A percentile compares a stretch with the other conserved stretches of the same genome.
Conservation (phyloP, 306 rosid genomes). For the Vachellia pachyceras region DNA sequence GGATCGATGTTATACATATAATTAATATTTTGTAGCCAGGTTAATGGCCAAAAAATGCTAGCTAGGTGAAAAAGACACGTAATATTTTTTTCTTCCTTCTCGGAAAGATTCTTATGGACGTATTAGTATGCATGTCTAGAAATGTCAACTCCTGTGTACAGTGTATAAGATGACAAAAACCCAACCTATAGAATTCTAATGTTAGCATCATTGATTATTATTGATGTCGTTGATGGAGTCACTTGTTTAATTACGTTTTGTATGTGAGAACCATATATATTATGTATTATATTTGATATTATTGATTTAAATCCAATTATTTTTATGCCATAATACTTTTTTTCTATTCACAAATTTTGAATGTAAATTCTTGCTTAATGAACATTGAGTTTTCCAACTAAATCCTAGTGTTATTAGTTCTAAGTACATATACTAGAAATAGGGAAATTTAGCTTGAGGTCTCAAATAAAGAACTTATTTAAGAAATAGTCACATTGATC, state of each 20-base stretch:
- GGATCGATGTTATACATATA: constrained; percentile 3
- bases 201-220: not conserved
- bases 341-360: not conserved
- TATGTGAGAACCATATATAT: not conserved
- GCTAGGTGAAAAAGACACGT: constrained; percentile 45
- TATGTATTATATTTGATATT: not conserved
- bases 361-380: not conserved
- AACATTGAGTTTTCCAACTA: not conserved
- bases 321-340: too few relatives aligned
- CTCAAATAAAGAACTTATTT: too few relatives aligned
- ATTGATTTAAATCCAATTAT: not conserved
- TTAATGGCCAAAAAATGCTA: not conserved
- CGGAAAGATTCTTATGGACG: constrained; percentile 50
- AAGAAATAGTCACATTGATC: too few relatives aligned
- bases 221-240: not conserved
- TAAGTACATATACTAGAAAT: not conserved
- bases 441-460: too few relatives aligned
- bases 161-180: constrained; percentile 42
- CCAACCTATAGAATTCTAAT: constrained; percentile 17
- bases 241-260: not conserved
- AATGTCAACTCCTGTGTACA: constrained; percentile 47
- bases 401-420: not conserved
- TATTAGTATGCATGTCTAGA: constrained; percentile 21
- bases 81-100: constrained; percentile 28
- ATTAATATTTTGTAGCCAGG: not conserved